Evolutionary conservation across 305 asterid species (phyloP), one percentile per base, ranked within the genome.

Genomic region (Caryopteris hybrid): DNA sequence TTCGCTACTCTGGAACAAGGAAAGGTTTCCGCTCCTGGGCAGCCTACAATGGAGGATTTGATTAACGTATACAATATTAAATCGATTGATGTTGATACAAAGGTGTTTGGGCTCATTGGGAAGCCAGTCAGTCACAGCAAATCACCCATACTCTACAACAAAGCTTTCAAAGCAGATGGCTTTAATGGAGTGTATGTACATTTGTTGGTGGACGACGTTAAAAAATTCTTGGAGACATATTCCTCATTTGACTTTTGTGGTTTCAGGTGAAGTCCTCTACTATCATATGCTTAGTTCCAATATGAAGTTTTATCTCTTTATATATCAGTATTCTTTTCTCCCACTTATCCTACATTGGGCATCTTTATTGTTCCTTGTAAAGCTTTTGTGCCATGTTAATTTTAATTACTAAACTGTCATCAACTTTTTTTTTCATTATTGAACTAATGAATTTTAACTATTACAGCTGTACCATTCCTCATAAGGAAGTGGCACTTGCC

Each of bases 51-150:
- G 12, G 86, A 87, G 12, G 91, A 94, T 74, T 78, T 94, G 79
- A 74, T 91, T 76, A 76, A 70, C 67, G 68, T 94, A 68, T 91
- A 89, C 89, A 91, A 91, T 72, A 81, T 94, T 76, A 86, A 96
- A 73, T 84, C 68, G 42, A 79, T 94, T 33, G 92, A 87, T 41
- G 80, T 91, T 20, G 93, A 94, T 66, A 94, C 99, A 14, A 91
- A 82, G 79, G 79, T 91, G 62, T 87, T 73, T 73, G 99, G 99
- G 73, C 75, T 94, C 73, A 85, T 94, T 22, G 96, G 99, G 59
- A 94, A 94, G 55, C 99, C 99, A 21, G 96, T 94, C 55, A 71
- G 92, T 69, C 99, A 94, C 79, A 94, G 97, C 89, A 94, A 91
- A 79, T 85, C 99, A 43, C 99, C 99, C 46, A 84, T 81, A 70